Percentiles rank a stretch among this genome's conserved stretches.
These are phyloP conservation scores for Labyrinthula sp. DNA, from an alignment of 352 stramenopile genomes.

Conservation along the genomic window DNA sequence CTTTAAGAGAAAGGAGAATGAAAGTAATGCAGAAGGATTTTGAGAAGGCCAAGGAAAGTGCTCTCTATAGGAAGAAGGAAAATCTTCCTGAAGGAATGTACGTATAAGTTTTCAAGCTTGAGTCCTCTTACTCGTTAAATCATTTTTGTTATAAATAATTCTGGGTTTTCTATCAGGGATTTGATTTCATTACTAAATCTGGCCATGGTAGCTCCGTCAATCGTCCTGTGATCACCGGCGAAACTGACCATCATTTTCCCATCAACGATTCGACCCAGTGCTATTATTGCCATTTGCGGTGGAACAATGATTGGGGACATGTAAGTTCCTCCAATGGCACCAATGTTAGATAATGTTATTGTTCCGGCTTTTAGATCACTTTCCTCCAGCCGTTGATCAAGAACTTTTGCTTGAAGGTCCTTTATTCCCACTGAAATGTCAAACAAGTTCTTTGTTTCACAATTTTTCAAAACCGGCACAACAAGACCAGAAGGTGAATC, in stretches of 20 bases:
- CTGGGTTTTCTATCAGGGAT: slow-evolving; percentile 77
- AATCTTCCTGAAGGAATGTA: slow-evolving; percentile 98
- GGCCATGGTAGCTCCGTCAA: slow-evolving; percentile 91
- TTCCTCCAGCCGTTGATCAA: slow-evolving; percentile 49
- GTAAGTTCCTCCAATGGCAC: slow-evolving; percentile 87
- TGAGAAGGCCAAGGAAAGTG: slow-evolving; percentile 98
- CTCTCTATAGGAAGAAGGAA: slow-evolving; percentile 98
- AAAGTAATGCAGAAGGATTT: slow-evolving; percentile 98
- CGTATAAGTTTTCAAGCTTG: no score
- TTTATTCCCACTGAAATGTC: slow-evolving; percentile 57
- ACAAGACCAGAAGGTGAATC: slow-evolving; percentile 80
- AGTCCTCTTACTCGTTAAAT: no score
- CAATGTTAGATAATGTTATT: slow-evolving; percentile 71
- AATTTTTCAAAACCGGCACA: slow-evolving; percentile 80
- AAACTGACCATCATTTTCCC: slow-evolving; percentile 76
- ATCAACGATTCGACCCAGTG: slow-evolving; percentile 67
- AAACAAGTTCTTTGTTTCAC: slow-evolving; percentile 49
- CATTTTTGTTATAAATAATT: no score
- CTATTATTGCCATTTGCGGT: slow-evolving; percentile 87
- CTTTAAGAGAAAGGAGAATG: slow-evolving; percentile 93
- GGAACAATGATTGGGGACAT: slow-evolving; percentile 78
- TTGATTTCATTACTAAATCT: slow-evolving; percentile 91
- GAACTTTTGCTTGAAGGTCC: slow-evolving; percentile 56
- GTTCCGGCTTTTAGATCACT: slow-evolving; percentile 68
- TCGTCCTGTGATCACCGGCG: slow-evolving; percentile 86